Conservation (phyloP, 1,139 yeast species). For the Yamadazyma spencermartinsiae region DNA sequence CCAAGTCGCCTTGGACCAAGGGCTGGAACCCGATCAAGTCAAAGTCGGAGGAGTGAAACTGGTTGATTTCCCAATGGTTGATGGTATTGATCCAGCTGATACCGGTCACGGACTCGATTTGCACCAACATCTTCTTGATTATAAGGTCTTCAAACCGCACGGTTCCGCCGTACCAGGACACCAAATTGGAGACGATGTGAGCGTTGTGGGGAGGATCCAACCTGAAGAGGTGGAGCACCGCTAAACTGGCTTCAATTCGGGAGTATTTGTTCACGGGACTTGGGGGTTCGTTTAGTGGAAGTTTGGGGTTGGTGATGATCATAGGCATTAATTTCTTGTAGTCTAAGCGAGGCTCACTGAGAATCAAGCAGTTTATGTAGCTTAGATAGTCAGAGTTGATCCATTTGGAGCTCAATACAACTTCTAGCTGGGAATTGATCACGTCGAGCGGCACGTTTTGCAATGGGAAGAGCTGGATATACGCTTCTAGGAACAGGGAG, state of each 20-base stretch:
- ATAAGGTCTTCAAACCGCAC: conserved; percentile 60
- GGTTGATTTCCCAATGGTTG: conserved; percentile 65
- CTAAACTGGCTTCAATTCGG: conserved; percentile 44
- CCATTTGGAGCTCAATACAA: conserved; percentile 54
- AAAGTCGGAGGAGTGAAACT: conserved; percentile 38
- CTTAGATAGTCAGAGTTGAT: conserved; percentile 26
- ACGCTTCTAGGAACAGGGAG: conserved; percentile 21
- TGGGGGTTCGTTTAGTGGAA: conserved; percentile 30
- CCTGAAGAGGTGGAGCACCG: conserved; percentile 41
- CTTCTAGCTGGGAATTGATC: conserved; percentile 70
- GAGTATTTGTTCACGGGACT: conserved; percentile 17
- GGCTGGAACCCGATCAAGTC: conserved; percentile 46
- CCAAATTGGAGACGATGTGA: conserved; percentile 45
- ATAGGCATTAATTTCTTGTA: conserved; percentile 65
- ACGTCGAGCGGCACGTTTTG: conserved; percentile 44
- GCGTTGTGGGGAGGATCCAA: conserved; percentile 49
- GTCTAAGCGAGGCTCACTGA: conserved; percentile 37
- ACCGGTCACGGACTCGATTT: conserved; percentile 54
- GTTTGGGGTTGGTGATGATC: conserved; percentile 50
- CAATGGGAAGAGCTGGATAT: conserved; percentile 22
- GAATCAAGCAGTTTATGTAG: conserved; percentile 37
- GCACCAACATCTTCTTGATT: conserved; percentile 53
- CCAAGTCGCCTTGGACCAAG: conserved; percentile 48
- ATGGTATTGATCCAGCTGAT: conserved; percentile 61
- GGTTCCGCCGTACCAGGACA: conserved; percentile 63